Conservation (phyloP, 177 flowering plant genomes). For the Telopea speciosissima region DNA sequence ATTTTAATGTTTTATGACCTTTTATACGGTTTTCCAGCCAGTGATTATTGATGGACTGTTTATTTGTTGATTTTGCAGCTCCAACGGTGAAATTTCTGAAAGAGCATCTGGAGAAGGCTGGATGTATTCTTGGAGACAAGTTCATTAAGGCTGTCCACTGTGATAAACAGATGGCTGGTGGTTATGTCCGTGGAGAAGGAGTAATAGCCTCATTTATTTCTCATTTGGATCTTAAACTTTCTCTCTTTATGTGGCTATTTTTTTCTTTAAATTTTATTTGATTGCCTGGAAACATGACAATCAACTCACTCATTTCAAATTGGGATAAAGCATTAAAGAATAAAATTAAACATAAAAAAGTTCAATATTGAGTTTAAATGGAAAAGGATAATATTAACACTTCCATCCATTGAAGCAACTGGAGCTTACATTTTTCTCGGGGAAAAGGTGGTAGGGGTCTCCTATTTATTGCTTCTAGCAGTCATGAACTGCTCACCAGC, state of each 20-base stretch:
- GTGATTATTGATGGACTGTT: background rate
- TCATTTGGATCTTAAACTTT: background rate
- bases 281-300: too few relatives aligned
- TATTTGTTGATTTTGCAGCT: conserved; percentile 27
- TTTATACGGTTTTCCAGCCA: background rate
- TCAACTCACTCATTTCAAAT: too few relatives aligned
- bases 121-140: conserved; percentile 53
- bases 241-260: background rate
- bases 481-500: background rate
- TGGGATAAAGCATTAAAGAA: too few relatives aligned
- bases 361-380: background rate
- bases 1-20: conserved; percentile 5
- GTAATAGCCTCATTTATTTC: conserved; percentile 24
- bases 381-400: background rate
- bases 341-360: too few relatives aligned
- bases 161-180: conserved; percentile 42
- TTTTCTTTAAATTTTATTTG: background rate
- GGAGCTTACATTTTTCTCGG: background rate
- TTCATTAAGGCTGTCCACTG: conserved; percentile 75
- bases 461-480: background rate
- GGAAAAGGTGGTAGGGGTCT: background rate
- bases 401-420: background rate
- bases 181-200: conserved; percentile 68
- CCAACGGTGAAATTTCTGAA: conserved; percentile 76
- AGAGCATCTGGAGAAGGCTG: conserved; percentile 72